These are phyloP conservation scores for Singerocomus rubriflavus DNA, from an alignment of 1,284 basidiomycete species.

Conservation along the genomic window DNA sequence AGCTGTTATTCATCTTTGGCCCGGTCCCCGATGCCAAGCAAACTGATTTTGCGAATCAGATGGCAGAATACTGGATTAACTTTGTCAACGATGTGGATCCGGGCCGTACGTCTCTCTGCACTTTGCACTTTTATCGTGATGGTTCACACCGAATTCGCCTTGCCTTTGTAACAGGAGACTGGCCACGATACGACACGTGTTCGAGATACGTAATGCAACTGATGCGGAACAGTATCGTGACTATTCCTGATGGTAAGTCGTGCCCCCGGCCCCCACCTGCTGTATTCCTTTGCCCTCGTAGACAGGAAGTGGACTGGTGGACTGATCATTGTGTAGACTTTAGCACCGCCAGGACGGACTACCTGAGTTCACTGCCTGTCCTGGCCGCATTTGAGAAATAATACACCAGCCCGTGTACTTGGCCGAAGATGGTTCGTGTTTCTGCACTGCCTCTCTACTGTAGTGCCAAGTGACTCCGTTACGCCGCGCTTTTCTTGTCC, in stretches of 20 bases:
- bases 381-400: conserved; percentile 21
- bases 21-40: conserved; percentile 10
- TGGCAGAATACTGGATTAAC: conserved; percentile 21
- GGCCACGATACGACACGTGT: conserved; percentile 16
- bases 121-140: not conserved
- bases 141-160: not conserved
- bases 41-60: conserved; percentile 13
- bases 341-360: conserved; percentile 12
- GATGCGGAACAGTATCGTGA: conserved; percentile 20
- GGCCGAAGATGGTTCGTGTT: not conserved
- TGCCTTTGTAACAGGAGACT: conserved; percentile 7
- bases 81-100: conserved; percentile 24
- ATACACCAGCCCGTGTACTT: not conserved
- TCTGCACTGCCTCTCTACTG: not conserved
- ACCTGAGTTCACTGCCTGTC: conserved; percentile 17
- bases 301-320: not conserved
- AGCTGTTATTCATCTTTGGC: conserved; percentile 21
- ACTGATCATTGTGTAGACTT: conserved; percentile 7
- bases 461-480: no score
- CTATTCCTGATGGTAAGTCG: conserved; percentile 15
- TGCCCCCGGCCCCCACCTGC: no score
- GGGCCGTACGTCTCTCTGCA: conserved; percentile 8
- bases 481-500: no score
- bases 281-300: no score
- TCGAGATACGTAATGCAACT: conserved; percentile 17